Evolutionary conservation across 2,329 filamentous ascomycete species (phyloP).

Genomic region (Botrytis tulipae): DNA sequence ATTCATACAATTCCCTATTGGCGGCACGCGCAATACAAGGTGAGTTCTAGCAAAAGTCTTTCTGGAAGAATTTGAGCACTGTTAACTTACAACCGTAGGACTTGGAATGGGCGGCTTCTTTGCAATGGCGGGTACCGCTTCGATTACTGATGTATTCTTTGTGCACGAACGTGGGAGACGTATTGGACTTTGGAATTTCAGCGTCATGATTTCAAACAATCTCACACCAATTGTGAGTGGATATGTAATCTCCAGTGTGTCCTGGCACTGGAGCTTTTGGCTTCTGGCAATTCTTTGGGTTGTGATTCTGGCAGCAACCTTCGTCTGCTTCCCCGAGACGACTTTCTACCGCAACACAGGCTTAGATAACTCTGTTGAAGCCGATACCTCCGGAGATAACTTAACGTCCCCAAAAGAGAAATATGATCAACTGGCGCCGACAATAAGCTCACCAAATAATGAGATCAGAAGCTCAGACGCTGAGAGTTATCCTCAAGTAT

Average conservation of each 20-base stretch:
- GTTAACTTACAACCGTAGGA: neutral
- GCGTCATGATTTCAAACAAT: neutral
- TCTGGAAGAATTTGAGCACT: neutral
- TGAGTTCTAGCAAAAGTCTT: neutral
- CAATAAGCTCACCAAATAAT: neutral
- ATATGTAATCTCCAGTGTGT: neutral
- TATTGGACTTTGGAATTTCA: neutral
- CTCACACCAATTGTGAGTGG: neutral
- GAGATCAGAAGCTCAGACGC: neutral
- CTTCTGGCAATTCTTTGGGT: neutral
- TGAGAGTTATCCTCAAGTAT: neutral
- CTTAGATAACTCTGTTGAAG: neutral
- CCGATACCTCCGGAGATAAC: neutral
- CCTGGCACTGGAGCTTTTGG: neutral
- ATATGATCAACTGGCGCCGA: neutral
- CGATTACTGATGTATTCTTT: neutral
- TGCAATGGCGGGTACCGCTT: neutral
- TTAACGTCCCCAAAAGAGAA: neutral
- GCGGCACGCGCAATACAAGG: neutral
- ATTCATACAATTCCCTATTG: neutral
- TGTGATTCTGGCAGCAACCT: neutral
- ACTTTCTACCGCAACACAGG: neutral
- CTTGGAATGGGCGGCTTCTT: neutral
- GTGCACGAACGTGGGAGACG: neutral
- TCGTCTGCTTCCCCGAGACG: neutral